Evolutionary conservation across 345 rosid genomes (phyloP), one percentile per base, ranked within the genome.

Genomic region (Gossypium anomalum): DNA sequence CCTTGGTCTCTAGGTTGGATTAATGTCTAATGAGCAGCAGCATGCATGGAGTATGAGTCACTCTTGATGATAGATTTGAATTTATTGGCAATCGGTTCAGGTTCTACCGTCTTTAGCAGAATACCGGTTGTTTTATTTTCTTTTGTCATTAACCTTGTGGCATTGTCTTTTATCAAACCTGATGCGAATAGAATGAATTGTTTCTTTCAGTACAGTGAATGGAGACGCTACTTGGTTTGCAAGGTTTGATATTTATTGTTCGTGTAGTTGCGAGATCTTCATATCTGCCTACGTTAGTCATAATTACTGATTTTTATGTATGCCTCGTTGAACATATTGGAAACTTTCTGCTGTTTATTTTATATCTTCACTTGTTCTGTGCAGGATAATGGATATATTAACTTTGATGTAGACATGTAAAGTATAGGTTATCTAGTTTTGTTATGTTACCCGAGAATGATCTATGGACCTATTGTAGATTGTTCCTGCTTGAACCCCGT

Each of bases 401-500:
- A 60, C 59, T 25, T 73, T 73, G 22, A 22, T 15, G 7, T 44
- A 6, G 29, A 70, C 47, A 53, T 53, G 13, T 29, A 53, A 20
- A 34, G 23, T 55, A 53, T 11, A 55, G 7, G 60, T 7, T 6
- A 55, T 25, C 49, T 27, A 53, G 29, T 60, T 15, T 9, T 15
- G 23, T 80, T 70, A 15, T 53, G 45, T 84, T 86, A 88, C 95
- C 86, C 0, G 65, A 1, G 88, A 82, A 79, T 84, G 81, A 78
- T 70, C 74, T 34, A 38, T 77, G 71, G 86, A 82, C 68, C 98
- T 94, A 88, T 47, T 2, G 71, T 83, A 89, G 55, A 89, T 88
- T 6, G 94, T 65, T 43, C 92, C 98, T 61, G 91, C 91, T 78
- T 91, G 97, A 25, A 89, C 98, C 3, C 94, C 97, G 45, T 87